Conservation (phyloP, 345 rosid genomes). For the Excoecaria cochinchinensis region DNA sequence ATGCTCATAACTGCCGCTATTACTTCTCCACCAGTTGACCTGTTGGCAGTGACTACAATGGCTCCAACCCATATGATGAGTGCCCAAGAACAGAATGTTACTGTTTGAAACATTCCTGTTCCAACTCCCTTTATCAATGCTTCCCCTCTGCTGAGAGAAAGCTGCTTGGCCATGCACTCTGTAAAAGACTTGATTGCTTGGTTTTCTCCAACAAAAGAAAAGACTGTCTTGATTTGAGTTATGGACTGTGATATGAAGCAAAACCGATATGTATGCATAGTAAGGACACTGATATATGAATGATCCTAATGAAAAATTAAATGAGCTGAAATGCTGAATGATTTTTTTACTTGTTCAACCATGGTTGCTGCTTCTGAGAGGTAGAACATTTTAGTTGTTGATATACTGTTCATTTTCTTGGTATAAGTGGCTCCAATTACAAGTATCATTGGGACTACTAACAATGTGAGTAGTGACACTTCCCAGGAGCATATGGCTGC, state of each 20-base stretch:
- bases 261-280: neutral
- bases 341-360: slow-evolving; percentile 50
- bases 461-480: slow-evolving; percentile 46
- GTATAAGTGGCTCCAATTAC: slow-evolving; percentile 60
- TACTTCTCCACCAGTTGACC: slow-evolving; percentile 52
- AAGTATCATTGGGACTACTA: slow-evolving; percentile 55
- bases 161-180: slow-evolving; percentile 44
- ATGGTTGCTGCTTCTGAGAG: slow-evolving; percentile 53
- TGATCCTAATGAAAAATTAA: neutral
- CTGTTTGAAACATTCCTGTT: slow-evolving; percentile 56
- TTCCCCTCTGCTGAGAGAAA: slow-evolving; percentile 46
- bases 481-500: slow-evolving; percentile 61
- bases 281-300: neutral
- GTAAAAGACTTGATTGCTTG: slow-evolving; percentile 42
- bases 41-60: slow-evolving; percentile 34
- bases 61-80: slow-evolving; percentile 63
- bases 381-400: slow-evolving; percentile 43
- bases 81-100: slow-evolving; percentile 58
- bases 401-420: slow-evolving; percentile 47
- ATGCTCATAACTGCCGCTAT: slow-evolving; percentile 64
- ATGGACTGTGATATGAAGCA: slow-evolving; percentile 32
- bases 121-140: slow-evolving; percentile 67
- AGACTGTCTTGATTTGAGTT: slow-evolving; percentile 61
- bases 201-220: slow-evolving; percentile 60
- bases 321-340: neutral